Evolutionary conservation across 768 basidiomycete species (phyloP), one percentile per base, ranked within the genome.

Genomic region (Crucibulum laeve): DNA sequence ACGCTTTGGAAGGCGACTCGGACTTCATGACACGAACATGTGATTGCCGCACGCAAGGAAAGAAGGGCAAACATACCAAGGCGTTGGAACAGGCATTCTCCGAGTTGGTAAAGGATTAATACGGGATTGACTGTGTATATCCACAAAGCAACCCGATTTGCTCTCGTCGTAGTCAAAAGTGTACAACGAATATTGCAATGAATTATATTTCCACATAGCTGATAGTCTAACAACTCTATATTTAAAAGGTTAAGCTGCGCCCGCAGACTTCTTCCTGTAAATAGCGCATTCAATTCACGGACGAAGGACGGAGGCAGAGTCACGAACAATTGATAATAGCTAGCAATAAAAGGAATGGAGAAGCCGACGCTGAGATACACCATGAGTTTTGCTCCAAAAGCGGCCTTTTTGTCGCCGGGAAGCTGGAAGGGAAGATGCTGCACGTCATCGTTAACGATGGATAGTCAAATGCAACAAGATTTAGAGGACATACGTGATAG

Each of bases 261-360:
- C 60, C 48, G 53, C 56, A 30, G 62, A 59, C 56, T 76, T 81
- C 50, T 63, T 68, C 61, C 79, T 79, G 53, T 28, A 48, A 38
- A 47, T 47, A 22, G 26, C 25, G 46, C 19, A 17, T 28, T 4
- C 33, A 21, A 36, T 7, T 23, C 13, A 7, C 30, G 42, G 15
- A 47, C 40, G 25, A 13, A 25, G 35, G 30, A 32, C 42, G 42
- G 25, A n/a, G 25, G n/a, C 5, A 18, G 43, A 43, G 23, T 15
- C 28, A 68, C 87, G 51, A 52, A 89, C 87, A 89, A 49, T 61
- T 87, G 85, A 56, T 72, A 78, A 28, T 56, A 60, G 4, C 77
- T 67, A 4, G 84, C 85, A 42, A 73, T 50, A 61, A 89, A 80
- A 21, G 87, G 87, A 48, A 88, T 76, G 44, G 73, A 60, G 60